These are phyloP conservation scores for Cenchrus fungigraminus DNA, from an alignment of 176 grass and related monocot genomes.

Conservation along the genomic window DNA sequence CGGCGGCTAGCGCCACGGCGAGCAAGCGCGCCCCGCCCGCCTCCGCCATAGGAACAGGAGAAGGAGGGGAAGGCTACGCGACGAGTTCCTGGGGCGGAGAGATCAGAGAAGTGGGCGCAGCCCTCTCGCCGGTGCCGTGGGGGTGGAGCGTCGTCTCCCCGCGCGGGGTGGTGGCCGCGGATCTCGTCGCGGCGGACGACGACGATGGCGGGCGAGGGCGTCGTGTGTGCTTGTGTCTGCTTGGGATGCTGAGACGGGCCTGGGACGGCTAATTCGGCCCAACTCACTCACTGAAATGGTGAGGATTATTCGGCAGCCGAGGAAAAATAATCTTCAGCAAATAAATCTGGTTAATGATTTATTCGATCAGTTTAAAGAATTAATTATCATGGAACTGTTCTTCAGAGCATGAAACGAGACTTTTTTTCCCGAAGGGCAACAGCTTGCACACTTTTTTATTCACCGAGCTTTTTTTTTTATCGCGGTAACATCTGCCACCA, in stretches of 20 bases:
- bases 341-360: too few species aligned
- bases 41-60: constrained; percentile 6
- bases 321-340: too few species aligned
- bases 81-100: background rate
- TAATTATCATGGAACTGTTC: too few species aligned
- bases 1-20: constrained; percentile 19
- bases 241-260: too few species aligned
- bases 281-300: too few species aligned
- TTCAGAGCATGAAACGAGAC: too few species aligned
- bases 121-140: background rate
- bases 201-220: background rate
- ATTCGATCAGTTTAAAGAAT: too few species aligned
- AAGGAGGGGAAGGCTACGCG: background rate
- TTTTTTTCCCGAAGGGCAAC: too few species aligned
- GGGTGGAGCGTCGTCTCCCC: background rate
- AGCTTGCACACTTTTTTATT: background rate
- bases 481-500: background rate
- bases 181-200: background rate
- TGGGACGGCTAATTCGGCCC: background rate
- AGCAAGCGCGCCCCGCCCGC: constrained; percentile 12
- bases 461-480: background rate
- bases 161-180: background rate
- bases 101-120: background rate
- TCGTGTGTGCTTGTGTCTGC: too few species aligned
- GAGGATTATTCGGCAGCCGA: too few species aligned